Conservation (phyloP, 176 grass and related monocot genomes). For the Carex myosuroides region DNA sequence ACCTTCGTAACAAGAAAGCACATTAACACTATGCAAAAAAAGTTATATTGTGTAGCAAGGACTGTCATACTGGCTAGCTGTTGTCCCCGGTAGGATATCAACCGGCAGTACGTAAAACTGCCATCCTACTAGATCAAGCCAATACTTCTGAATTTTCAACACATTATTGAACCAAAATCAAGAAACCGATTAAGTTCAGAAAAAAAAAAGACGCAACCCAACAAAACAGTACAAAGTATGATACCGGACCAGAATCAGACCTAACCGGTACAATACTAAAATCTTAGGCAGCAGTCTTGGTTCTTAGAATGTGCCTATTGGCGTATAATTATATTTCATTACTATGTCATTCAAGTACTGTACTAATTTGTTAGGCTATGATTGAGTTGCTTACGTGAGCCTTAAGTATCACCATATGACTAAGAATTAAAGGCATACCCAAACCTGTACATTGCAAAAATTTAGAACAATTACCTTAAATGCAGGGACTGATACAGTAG, state of each 20-base stretch:
- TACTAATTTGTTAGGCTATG: neutral
- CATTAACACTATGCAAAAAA: constrained; percentile 9
- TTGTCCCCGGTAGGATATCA: neutral
- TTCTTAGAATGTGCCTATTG: neutral
- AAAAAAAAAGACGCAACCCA: neutral
- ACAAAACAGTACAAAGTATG: neutral
- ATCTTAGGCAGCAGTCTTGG: neutral
- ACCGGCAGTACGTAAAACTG: neutral
- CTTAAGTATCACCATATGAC: neutral
- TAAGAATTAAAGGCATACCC: neutral
- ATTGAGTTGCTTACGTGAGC: neutral
- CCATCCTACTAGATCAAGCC: neutral
- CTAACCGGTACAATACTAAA: neutral
- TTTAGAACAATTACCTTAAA: constrained; percentile 6
- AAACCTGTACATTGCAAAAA: neutral
- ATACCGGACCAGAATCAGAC: neutral
- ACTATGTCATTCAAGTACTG: neutral
- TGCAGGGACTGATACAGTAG: neutral
- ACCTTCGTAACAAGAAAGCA: constrained; percentile 35
- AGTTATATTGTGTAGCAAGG: neutral
- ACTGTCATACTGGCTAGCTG: neutral
- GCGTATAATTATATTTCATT: neutral
- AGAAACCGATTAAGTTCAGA: neutral
- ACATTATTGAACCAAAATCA: neutral
- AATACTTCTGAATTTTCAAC: neutral